Evolutionary conservation across 2,329 filamentous ascomycete genomes (phyloP).

Genomic region (Harringtonia lauricola): DNA sequence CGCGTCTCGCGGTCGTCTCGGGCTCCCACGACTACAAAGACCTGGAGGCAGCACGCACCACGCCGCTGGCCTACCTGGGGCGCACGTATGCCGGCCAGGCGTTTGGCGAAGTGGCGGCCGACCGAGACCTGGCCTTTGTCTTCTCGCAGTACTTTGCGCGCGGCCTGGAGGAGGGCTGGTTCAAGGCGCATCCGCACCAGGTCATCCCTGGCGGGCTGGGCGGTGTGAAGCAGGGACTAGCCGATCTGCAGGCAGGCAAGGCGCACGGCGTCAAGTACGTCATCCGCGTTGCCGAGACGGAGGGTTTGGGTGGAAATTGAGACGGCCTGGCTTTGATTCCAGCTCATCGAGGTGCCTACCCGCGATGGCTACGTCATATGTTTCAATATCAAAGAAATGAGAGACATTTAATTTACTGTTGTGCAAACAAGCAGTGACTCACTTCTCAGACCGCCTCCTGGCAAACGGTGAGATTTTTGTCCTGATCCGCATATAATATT

Average conservation of each 20-base stretch:
- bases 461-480: too few species aligned
- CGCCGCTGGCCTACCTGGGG: constrained; percentile 11
- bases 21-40: constrained; percentile 12
- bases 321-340: too few species aligned
- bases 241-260: constrained; percentile 41
- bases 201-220: constrained; percentile 36
- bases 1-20: constrained; percentile 17
- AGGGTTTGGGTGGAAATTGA: constrained; percentile 1
- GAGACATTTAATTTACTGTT: too few species aligned
- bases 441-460: too few species aligned
- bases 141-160: constrained; percentile 24
- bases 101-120: not conserved
- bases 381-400: too few species aligned
- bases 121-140: constrained; percentile 24
- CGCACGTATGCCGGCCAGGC: constrained; percentile 12
- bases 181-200: constrained; percentile 33
- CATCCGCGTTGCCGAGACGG: constrained; percentile 21
- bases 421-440: too few species aligned
- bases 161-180: constrained; percentile 29
- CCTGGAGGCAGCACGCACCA: constrained; percentile 9
- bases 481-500: too few species aligned
- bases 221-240: constrained; percentile 36
- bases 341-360: too few species aligned
- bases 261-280: constrained; percentile 53
- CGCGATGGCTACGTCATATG: too few species aligned